Percentiles rank a stretch among this genome's conserved stretches.
phyloP scores from a whole-genome alignment of 75 land plant species.

The Selaginella tamariscina region DNA sequence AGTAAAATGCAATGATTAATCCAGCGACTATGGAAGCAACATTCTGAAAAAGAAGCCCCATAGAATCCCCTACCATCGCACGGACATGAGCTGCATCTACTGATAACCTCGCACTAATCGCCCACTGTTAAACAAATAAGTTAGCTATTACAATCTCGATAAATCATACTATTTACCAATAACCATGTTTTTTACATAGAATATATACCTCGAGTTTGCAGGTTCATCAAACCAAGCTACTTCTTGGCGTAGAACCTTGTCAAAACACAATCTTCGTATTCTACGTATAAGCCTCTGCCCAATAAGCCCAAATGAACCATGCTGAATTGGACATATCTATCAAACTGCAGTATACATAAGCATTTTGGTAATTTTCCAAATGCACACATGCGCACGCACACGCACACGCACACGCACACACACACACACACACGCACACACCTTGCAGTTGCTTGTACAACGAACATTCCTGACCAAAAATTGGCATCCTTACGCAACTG shows the following conservation, averaged over 20 bases:
- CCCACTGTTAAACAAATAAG: slow-evolving; percentile 14
- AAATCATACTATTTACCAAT: no score
- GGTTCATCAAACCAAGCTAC: slow-evolving; percentile 10
- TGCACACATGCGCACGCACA: no score
- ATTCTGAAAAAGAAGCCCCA: neutral
- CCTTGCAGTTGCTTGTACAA: slow-evolving; percentile 29
- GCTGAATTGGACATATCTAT: slow-evolving; percentile 29
- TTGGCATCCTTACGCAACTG: slow-evolving; percentile 38
- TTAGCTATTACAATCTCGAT: no score
- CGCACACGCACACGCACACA: no score
- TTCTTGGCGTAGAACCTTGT: slow-evolving; percentile 9
- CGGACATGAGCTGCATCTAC: slow-evolving; percentile 10
- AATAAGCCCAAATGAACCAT: slow-evolving; percentile 46
- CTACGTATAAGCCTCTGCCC: slow-evolving; percentile 48
- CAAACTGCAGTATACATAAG: no score
- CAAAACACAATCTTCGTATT: slow-evolving; percentile 34
- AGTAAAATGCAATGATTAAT: slow-evolving; percentile 1
- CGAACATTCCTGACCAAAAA: slow-evolving; percentile 48
- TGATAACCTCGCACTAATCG: slow-evolving; percentile 8
- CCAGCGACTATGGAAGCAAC: slow-evolving; percentile 10
- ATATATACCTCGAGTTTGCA: neutral
- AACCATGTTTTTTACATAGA: no score
- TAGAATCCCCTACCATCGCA: slow-evolving; percentile 3
- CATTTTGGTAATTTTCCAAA: no score
- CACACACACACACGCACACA: no score